Base-by-base conservation (phyloP, 257 asterid species). In the Linderniella brevidens region DNA sequence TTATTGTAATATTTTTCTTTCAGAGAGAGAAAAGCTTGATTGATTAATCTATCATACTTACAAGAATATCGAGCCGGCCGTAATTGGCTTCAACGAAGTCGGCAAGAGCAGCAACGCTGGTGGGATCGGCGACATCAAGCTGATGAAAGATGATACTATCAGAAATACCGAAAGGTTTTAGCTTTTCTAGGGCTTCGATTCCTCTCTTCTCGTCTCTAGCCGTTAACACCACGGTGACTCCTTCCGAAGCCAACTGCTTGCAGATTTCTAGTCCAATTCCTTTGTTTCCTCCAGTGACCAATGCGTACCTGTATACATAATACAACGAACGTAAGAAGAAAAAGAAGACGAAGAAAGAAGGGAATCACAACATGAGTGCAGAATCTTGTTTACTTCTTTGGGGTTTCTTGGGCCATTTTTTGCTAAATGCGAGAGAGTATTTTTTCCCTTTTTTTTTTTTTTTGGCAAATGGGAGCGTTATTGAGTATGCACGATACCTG, bases 191-290 rank as follows among this genome's bases (percentile, higher is more conserved):
- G 19, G 49, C 49, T 45, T 45, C 29, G 19, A 45, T 13, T 2
- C 49, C 49, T 11, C 49, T 45, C 16, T 17, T 17, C 49, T 45
- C 49, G 20, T 15, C 20, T 17, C 49, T 15, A 17, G 49, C 49
- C 0, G 49, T 45, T 11, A 45, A 10, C 7, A 45, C 49, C 8
- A 45, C 49, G 1, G 19, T 15, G 7, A 17, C 8, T 4, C 32
- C 49, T 7, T 45, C 5, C 11, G 20, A 15, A 9, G 49, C 49
- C 20, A 45, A 13, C 49, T 45, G 49, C 29, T 13, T 9, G 29
- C 49, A 45, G 19, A 45, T 45, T 13, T 45, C 49, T 8, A 45
- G 16, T 20, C 49, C 49, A 15, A 45, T 10, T 20, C 49, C 49
- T 45, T 45, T 45, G 13, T 45, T 45, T 15, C 20, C 49, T 9